These are phyloP conservation scores for Diplodia intermedia DNA, from an alignment of 2,329 filamentous ascomycete species.

Conservation along the genomic window DNA sequence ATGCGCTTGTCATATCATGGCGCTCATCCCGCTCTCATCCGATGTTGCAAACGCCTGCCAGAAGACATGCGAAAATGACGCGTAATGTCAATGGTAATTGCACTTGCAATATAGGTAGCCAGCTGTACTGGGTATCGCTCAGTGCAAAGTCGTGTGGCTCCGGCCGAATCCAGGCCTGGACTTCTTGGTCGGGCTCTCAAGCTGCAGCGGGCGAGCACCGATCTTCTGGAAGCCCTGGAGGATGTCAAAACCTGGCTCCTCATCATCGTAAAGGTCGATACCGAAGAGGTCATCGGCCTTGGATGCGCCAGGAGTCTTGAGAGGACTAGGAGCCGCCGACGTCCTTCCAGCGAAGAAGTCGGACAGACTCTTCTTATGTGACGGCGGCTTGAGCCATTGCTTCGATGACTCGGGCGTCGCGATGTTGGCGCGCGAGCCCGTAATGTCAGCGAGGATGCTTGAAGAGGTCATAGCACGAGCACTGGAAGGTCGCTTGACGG, in stretches of 20 bases:
- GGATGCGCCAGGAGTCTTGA: slow-evolving; percentile 25
- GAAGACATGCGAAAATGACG: neutral
- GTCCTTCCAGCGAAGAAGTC: slow-evolving; percentile 33
- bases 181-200: slow-evolving; percentile 32
- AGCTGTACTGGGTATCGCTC: slow-evolving; percentile 1
- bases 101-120: neutral
- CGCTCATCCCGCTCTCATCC: slow-evolving; percentile 9
- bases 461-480: slow-evolving; percentile 69
- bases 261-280: slow-evolving; percentile 64
- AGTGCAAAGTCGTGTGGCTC: slow-evolving; percentile 21
- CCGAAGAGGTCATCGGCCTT: slow-evolving; percentile 60
- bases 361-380: slow-evolving; percentile 26
- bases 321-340: slow-evolving; percentile 25
- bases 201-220: slow-evolving; percentile 50
- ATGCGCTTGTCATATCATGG: slow-evolving; percentile 17
- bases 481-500: slow-evolving; percentile 64
- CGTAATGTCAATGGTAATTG: neutral
- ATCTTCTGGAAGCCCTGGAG: slow-evolving; percentile 79
- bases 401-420: slow-evolving; percentile 56
- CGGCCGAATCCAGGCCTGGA: slow-evolving; percentile 9
- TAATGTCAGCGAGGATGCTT: slow-evolving; percentile 67
- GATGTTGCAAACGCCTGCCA: slow-evolving; percentile 13
- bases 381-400: slow-evolving; percentile 54
- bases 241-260: slow-evolving; percentile 72
- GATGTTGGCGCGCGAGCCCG: slow-evolving; percentile 61